Evolutionary conservation across 2,329 filamentous ascomycete genomes (phyloP).

Genomic region (Akanthomyces dipterigenus): DNA sequence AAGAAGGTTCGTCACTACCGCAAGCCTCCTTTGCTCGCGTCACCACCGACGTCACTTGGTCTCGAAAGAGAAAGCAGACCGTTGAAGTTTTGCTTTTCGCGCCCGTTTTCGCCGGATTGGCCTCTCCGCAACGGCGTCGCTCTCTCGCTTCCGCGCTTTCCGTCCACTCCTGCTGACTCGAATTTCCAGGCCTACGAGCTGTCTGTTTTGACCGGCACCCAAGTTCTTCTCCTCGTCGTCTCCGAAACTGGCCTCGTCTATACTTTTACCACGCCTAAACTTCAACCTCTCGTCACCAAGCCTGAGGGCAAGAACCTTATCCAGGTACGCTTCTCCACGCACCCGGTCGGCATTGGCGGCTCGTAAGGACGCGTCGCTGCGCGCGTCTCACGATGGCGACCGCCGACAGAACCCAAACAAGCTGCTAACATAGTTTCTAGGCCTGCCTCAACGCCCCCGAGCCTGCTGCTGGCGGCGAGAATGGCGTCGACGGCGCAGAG

Average conservation of each 20-base stretch:
- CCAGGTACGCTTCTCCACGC: constrained; percentile 58
- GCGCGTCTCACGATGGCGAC: background rate
- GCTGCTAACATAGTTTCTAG: constrained; percentile 43
- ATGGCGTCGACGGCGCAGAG: constrained; percentile 68
- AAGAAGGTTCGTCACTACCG: constrained; percentile 73
- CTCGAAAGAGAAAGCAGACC: background rate
- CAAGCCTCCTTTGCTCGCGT: background rate
- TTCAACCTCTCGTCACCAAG: constrained; percentile 96
- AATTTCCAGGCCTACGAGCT: constrained; percentile 79
- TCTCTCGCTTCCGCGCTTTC: constrained; percentile 11
- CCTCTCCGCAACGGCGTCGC: background rate
- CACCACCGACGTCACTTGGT: background rate
- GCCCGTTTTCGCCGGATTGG: constrained; percentile 6
- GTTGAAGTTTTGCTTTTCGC: background rate
- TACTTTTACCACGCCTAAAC: constrained; percentile 94
- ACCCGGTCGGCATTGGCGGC: background rate
- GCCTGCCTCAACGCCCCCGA: constrained; percentile 96
- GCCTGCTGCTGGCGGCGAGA: constrained; percentile 72
- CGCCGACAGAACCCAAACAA: background rate
- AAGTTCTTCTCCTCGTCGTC: constrained; percentile 90
- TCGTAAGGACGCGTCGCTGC: background rate
- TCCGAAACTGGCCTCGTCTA: constrained; percentile 93
- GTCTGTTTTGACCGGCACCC: constrained; percentile 93
- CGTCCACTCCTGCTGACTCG: constrained; percentile 9
- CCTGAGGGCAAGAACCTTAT: constrained; percentile 99